phyloP scores from a whole-genome alignment of 257 asterid genomes.

The Handroanthus guayacan region DNA sequence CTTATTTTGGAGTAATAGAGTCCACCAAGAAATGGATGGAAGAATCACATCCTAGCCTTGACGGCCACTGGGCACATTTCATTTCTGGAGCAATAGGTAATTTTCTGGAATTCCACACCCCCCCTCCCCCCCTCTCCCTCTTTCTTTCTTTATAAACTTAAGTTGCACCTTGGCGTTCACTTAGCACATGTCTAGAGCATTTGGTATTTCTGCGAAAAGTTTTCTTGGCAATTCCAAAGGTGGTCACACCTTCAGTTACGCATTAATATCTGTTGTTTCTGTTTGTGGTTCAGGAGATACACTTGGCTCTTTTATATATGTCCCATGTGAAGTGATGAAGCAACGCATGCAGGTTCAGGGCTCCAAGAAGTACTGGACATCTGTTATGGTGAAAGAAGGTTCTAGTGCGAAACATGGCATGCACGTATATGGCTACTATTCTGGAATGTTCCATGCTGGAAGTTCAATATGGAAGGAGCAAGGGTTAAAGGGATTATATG shows the following conservation, averaged over 20 bases:
- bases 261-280: conserved; percentile 22
- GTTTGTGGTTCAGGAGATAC: conserved; percentile 70
- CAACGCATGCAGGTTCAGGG: conserved; percentile 94
- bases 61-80: conserved; percentile 82
- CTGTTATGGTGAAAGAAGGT: conserved; percentile 58
- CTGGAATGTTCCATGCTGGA: conserved; percentile 89
- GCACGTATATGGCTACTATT: conserved; percentile 68
- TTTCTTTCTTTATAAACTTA: not conserved
- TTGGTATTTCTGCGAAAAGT: not conserved
- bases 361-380: conserved; percentile 74
- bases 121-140: no score
- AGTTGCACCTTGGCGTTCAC: conserved; percentile 4
- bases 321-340: conserved; percentile 90
- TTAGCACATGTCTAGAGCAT: not conserved
- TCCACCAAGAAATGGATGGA: conserved; percentile 87
- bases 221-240: not conserved
- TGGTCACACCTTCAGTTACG: conserved; percentile 22
- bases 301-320: conserved; percentile 75
- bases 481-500: conserved; percentile 78
- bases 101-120: not conserved
- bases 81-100: conserved; percentile 83
- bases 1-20: conserved; percentile 86
- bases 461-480: conserved; percentile 85
- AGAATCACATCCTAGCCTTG: conserved; percentile 59
- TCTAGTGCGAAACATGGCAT: conserved; percentile 50